phyloP scores from a whole-genome alignment of 768 basidiomycete genomes.

The Pilatotrama ljubarskyi region DNA sequence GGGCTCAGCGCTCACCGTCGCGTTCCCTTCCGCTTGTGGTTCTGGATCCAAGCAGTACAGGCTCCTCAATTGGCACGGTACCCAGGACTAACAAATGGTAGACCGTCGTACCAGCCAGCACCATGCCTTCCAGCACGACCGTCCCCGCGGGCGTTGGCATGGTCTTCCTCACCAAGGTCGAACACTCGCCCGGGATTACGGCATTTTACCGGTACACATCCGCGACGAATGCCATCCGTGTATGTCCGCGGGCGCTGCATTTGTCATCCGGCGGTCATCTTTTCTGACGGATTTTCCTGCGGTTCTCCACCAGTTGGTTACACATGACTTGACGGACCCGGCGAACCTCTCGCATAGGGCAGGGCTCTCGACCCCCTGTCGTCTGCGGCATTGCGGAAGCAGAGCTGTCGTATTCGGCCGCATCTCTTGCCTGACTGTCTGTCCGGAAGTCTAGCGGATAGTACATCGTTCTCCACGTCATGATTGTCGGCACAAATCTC shows the following conservation, averaged over 20 bases:
- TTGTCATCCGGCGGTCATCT: neutral
- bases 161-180: constrained; percentile 13
- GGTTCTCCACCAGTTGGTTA: constrained; percentile 29
- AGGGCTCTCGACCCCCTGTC: constrained; percentile 21
- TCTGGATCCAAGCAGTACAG: too few species aligned
- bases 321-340: constrained; percentile 28
- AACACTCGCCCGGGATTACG: constrained; percentile 28
- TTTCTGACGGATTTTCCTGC: neutral
- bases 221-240: constrained; percentile 26
- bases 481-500: constrained; percentile 1
- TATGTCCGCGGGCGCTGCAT: constrained; percentile 14
- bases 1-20: constrained; percentile 22
- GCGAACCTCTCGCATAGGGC: constrained; percentile 7
- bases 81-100: constrained; percentile 10
- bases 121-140: too few species aligned
- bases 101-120: constrained; percentile 17
- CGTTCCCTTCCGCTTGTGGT: constrained; percentile 23
- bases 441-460: constrained; percentile 24
- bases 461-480: constrained; percentile 28
- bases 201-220: constrained; percentile 26
- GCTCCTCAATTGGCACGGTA: too few species aligned
- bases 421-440: constrained; percentile 28
- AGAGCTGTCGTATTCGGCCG: constrained; percentile 26
- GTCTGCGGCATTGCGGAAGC: constrained; percentile 27
- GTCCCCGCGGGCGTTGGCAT: too few species aligned